Evolutionary conservation across 164 flowering plant genomes (phyloP).

Genomic region (Macadamia integrifolia): DNA sequence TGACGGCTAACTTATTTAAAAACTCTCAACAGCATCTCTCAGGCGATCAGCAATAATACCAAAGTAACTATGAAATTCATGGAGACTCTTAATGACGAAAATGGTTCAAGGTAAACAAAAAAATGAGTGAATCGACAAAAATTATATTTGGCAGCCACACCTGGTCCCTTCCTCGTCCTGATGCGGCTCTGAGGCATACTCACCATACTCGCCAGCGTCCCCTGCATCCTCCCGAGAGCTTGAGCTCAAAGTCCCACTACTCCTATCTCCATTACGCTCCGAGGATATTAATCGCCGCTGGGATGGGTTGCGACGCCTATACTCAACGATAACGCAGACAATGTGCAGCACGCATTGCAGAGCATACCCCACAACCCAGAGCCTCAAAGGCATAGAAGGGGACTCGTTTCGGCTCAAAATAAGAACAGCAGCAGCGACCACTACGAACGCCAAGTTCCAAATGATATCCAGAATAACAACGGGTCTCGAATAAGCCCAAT

Average conservation of each 20-base stretch:
- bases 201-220: slow-evolving; percentile 27
- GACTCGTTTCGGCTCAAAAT: slow-evolving; percentile 31
- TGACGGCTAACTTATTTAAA: not conserved
- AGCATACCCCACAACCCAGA: slow-evolving; percentile 54
- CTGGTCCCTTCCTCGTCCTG: slow-evolving; percentile 37
- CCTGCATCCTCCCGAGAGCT: slow-evolving; percentile 9
- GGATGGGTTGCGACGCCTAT: slow-evolving; percentile 23
- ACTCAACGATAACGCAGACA: slow-evolving; percentile 44
- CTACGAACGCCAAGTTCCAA: slow-evolving; percentile 49
- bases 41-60: not conserved
- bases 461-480: slow-evolving; percentile 46
- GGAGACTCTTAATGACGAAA: not conserved
- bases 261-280: slow-evolving; percentile 6
- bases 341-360: slow-evolving; percentile 43
- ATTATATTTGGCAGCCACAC: slow-evolving; percentile 11
- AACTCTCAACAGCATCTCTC: not conserved
- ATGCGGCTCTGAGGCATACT: slow-evolving; percentile 24
- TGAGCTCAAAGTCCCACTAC: slow-evolving; percentile 12
- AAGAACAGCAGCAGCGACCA: slow-evolving; percentile 27
- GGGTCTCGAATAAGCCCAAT: slow-evolving; percentile 59
- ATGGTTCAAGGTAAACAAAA: not conserved
- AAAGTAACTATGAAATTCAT: not conserved
- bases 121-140: not conserved
- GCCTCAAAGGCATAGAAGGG: slow-evolving; percentile 41
- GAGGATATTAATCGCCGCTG: not conserved